Conservation (phyloP, 2,329 filamentous ascomycete genomes). For the Bipolaris gigantea region DNA sequence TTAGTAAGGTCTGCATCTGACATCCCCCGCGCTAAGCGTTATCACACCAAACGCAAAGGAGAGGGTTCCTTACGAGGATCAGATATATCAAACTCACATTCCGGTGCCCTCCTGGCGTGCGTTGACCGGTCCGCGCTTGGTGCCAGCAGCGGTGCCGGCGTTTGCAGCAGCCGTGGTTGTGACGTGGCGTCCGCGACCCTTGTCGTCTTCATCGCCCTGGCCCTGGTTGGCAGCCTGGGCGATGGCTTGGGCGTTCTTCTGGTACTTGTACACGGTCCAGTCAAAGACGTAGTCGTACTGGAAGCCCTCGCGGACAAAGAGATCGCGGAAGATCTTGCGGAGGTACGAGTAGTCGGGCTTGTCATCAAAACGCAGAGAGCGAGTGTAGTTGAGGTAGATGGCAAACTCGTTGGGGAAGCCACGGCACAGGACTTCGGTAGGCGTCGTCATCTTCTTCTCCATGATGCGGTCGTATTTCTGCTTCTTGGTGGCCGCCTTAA, state of each 20-base stretch:
- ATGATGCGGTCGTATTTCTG: constrained; percentile 99
- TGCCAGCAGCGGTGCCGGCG: constrained; percentile 62
- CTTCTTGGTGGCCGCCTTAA: constrained; percentile 99
- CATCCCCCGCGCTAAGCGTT: constrained; percentile 71
- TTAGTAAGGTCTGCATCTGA: constrained; percentile 55
- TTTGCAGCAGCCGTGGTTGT: constrained; percentile 67
- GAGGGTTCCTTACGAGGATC: constrained; percentile 87
- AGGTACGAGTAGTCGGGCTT: constrained; percentile 99
- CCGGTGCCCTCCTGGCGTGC: constrained; percentile 84
- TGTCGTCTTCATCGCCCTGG: constrained; percentile 73
- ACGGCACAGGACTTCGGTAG: constrained; percentile 96
- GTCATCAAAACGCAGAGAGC: constrained; percentile 97
- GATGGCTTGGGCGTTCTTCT: constrained; percentile 97
- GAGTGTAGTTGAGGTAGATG: constrained; percentile 99
- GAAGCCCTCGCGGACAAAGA: constrained; percentile 98
- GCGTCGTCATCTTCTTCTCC: constrained; percentile 99
- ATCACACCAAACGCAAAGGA: constrained; percentile 81
- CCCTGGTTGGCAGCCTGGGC: constrained; percentile 72
- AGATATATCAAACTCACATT: constrained; percentile 87
- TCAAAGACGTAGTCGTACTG: constrained; percentile 99
- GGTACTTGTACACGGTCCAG: constrained; percentile 99
- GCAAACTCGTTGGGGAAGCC: constrained; percentile 99
- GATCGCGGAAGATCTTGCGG: constrained; percentile 99
- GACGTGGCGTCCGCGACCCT: constrained; percentile 60
- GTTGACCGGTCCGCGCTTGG: constrained; percentile 72